Conservation (phyloP, 129 eudicot species). For the Scalesia atractyloides region DNA sequence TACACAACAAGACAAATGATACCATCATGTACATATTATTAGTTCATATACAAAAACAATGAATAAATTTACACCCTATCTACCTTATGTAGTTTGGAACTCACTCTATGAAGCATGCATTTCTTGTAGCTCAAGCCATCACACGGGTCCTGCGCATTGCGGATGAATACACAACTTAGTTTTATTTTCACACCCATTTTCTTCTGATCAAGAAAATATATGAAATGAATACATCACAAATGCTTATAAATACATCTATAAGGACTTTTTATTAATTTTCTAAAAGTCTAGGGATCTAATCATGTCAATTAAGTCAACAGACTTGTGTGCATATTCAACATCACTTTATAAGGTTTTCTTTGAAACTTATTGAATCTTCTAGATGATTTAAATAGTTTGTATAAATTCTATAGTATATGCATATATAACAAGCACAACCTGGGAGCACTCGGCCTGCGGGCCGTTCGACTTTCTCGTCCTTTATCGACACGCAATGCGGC, state of each 20-base stretch:
- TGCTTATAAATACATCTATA: not conserved
- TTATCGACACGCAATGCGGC: conserved; percentile 59
- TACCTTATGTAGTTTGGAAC: not conserved
- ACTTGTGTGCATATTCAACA: not conserved
- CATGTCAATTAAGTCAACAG: not conserved
- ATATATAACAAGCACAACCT: conserved; percentile 33
- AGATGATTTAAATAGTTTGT: not conserved
- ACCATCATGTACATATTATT: conserved; percentile 14
- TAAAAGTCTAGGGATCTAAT: not conserved
- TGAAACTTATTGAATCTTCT: not conserved
- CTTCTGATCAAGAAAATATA: not conserved
- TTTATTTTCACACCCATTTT: not conserved
- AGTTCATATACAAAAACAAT: conserved; percentile 20
- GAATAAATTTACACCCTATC: conserved; percentile 23
- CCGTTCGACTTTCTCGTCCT: conserved; percentile 49
- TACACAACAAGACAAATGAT: conserved; percentile 19
- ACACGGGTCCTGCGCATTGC: conserved; percentile 30
- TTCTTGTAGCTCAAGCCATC: conserved; percentile 20
- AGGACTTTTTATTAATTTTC: too few relatives aligned
- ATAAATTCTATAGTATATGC: not conserved
- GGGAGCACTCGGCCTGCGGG: conserved; percentile 45
- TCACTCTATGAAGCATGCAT: conserved; percentile 10
- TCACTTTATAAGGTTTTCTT: not conserved
- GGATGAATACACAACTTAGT: conserved; percentile 14
- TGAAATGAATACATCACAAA: not conserved